Evolutionary conservation across 345 rosid genomes (phyloP), one percentile per base, ranked within the genome.

Genomic region (Eucalyptus pauciflora): DNA sequence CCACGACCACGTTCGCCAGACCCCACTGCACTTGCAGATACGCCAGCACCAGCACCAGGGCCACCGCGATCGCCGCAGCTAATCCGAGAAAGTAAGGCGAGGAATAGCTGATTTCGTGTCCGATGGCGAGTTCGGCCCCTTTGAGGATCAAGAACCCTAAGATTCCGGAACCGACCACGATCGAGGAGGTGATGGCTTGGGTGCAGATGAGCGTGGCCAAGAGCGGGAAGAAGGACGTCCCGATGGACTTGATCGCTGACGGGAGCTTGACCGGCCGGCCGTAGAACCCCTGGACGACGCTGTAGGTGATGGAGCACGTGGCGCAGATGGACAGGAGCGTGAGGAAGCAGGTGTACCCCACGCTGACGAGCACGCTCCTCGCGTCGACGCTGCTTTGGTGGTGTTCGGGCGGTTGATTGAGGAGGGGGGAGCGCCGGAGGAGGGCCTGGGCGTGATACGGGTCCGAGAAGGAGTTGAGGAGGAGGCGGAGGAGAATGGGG

Each of bases 211-310:
- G 41, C 3, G 98, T 95, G 15, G 90, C 87, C 37, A 92, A 29
- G 33, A 96, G 95, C 51, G 95, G 97, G 56, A 94, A 31, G 91
- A 96, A 94, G n/a, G 95, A 94, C 62, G 89, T n/a, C 83, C 92
- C 87, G 88, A 94, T 91, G 27, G 99, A 96, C 85, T 88, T 92
- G 88, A 96, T 89, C 6, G 99, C 93, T 13, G 96, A 91, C 37
- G 88, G 22, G 10, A 97, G 91, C 91, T 93, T 96, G 87, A 96
- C 97, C 43, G 99, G 99, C 81, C 98, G 91, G 80, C 99, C 99
- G 60, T 95, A 96, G 93, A 96, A 97, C 7, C 96, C 98, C 8
- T 95, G 96, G 86, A 93, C 86, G 15, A 95, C 93, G 87, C 97
- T 95, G 91, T 92, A 92, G 86, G 96, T 92, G 92, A 96, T 92